phyloP scores from a whole-genome alignment of 1,284 basidiomycete genomes.

The Puccinia polysora region DNA sequence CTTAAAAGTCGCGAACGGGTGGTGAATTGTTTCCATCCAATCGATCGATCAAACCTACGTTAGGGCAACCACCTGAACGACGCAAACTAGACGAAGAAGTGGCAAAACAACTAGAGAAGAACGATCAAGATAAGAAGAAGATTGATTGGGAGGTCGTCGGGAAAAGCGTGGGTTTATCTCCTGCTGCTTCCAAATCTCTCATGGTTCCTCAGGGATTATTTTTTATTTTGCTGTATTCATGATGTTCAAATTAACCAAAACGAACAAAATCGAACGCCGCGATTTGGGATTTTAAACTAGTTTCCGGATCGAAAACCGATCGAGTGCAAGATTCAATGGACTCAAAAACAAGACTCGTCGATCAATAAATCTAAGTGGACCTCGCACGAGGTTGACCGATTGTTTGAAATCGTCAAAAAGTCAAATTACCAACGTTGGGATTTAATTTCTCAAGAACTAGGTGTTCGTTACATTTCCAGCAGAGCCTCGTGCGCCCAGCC shows the following conservation, averaged over 20 bases:
- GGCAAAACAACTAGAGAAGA: neutral
- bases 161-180: neutral
- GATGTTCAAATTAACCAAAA: too few relatives aligned
- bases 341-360: conserved; percentile 46
- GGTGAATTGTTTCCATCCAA: neutral
- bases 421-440: conserved; percentile 42
- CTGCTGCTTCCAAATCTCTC: neutral
- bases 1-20: too few relatives aligned
- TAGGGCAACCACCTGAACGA: conserved; percentile 35
- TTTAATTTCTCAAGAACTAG: conserved; percentile 43
- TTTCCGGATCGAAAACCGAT: conserved; percentile 44
- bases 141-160: conserved; percentile 7
- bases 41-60: neutral
- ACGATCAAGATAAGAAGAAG: neutral
- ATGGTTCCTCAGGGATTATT: neutral
- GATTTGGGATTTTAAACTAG: too few relatives aligned
- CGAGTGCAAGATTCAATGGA: conserved; percentile 47
- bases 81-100: conserved; percentile 34
- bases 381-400: conserved; percentile 36
- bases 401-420: conserved; percentile 44
- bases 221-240: neutral
- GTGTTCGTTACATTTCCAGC: conserved; percentile 33
- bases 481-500: conserved; percentile 24
- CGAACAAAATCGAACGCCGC: too few relatives aligned
- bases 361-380: conserved; percentile 45